Evolutionary conservation across 1,284 basidiomycete genomes (phyloP).

Genomic region (Pseudozyma tsukubaensis): DNA sequence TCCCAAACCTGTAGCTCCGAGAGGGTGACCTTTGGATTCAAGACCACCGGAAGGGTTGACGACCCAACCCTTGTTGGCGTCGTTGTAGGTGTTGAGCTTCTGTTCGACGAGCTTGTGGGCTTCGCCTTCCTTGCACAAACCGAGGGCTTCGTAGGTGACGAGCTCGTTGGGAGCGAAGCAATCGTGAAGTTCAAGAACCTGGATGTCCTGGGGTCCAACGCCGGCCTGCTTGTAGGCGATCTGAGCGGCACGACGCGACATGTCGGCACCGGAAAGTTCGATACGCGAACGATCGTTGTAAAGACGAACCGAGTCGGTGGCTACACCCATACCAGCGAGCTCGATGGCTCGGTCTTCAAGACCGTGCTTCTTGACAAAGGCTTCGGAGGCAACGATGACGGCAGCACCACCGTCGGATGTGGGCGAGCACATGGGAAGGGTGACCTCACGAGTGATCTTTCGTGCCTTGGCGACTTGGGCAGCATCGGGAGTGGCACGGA

Average conservation of each 20-base stretch:
- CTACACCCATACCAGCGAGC: constrained; percentile 60
- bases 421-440: constrained; percentile 88
- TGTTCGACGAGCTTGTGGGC: constrained; percentile 81
- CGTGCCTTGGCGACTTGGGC: constrained; percentile 56
- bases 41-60: constrained; percentile 85
- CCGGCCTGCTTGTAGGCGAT: constrained; percentile 80
- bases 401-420: constrained; percentile 72
- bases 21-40: constrained; percentile 82
- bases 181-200: constrained; percentile 85
- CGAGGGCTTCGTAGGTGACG: constrained; percentile 84
- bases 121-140: constrained; percentile 77
- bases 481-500: constrained; percentile 70
- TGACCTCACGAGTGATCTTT: constrained; percentile 78
- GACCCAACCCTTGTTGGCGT: constrained; percentile 79
- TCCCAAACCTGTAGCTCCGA: constrained; percentile 85
- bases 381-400: constrained; percentile 79
- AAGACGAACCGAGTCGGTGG: constrained; percentile 60
- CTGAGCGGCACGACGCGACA: constrained; percentile 79
- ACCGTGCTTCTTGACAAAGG: constrained; percentile 79
- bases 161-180: constrained; percentile 79
- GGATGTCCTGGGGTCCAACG: constrained; percentile 79
- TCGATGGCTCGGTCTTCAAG: constrained; percentile 89
- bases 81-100: constrained; percentile 79
- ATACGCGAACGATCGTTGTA: constrained; percentile 62
- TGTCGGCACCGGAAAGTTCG: constrained; percentile 70